These are phyloP conservation scores for Narthecium ossifragum DNA, from an alignment of 106 monocot genomes.

Conservation along the genomic window DNA sequence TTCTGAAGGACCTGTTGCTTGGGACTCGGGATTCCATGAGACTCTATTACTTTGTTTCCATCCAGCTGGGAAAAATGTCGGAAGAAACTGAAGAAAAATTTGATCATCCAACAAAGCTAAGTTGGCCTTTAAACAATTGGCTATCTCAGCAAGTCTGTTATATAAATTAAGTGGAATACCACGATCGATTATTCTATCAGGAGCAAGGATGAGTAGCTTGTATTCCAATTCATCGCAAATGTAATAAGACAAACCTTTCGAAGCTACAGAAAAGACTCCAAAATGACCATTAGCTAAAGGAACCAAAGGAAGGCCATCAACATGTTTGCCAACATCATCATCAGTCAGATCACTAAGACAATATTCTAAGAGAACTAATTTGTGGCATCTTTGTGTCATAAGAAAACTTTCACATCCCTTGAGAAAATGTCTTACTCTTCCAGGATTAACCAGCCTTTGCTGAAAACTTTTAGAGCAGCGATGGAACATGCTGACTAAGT, in stretches of 20 bases:
- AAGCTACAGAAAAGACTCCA: slow-evolving; percentile 42
- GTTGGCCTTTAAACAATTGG: slow-evolving; percentile 43
- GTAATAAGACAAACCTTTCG: slow-evolving; percentile 37
- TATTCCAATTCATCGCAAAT: slow-evolving; percentile 78
- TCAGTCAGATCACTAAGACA: slow-evolving; percentile 64
- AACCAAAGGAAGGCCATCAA: slow-evolving; percentile 68
- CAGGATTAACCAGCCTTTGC: slow-evolving; percentile 53
- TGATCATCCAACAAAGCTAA: slow-evolving; percentile 49
- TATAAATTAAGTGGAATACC: slow-evolving; percentile 45
- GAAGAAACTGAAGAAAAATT: slow-evolving; percentile 59
- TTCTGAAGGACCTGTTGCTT: slow-evolving; percentile 24
- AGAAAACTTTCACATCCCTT: slow-evolving; percentile 26
- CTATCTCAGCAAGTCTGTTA: slow-evolving; percentile 60
- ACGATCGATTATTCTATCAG: slow-evolving; percentile 60
- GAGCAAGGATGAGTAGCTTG: slow-evolving; percentile 43
- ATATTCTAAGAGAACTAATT: slow-evolving; percentile 77
- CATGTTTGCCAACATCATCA: slow-evolving; percentile 46
- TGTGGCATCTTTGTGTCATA: slow-evolving; percentile 42
- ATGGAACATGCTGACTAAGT: slow-evolving; percentile 52
- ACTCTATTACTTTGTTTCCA: slow-evolving; percentile 75
- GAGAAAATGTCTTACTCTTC: slow-evolving; percentile 62
- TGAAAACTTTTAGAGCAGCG: slow-evolving; percentile 28
- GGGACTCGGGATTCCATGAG: slow-evolving; percentile 48
- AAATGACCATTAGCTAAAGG: slow-evolving; percentile 84
- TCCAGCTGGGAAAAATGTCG: slow-evolving; percentile 62